phyloP scores from a whole-genome alignment of 345 rosid genomes.

The Clarkia xantiana region DNA sequence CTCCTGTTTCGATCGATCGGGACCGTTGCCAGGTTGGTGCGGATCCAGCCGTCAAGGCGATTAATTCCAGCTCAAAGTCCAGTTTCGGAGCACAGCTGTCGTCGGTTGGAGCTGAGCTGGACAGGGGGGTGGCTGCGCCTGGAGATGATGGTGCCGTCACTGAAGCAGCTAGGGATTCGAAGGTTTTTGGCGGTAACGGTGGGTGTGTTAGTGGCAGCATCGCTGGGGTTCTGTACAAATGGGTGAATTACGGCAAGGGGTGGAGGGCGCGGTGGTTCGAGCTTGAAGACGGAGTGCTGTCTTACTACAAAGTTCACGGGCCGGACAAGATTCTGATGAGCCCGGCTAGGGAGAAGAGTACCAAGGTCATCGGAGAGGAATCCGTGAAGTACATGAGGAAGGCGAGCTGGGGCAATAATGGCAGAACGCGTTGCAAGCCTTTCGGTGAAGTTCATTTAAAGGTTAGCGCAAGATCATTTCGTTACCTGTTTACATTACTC shows the following conservation, averaged over 20 bases:
- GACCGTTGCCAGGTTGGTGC: conserved; percentile 46
- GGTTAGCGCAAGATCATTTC: conserved; percentile 27
- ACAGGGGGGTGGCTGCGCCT: conserved; percentile 9
- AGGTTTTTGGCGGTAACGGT: conserved; percentile 26
- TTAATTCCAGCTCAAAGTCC: conserved; percentile 35
- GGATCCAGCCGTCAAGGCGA: conserved; percentile 19
- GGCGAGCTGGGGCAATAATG: conserved; percentile 37
- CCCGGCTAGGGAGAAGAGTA: conserved; percentile 46
- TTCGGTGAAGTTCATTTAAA: conserved; percentile 87
- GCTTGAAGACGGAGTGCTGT: conserved; percentile 71
- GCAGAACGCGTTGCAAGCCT: conserved; percentile 52
- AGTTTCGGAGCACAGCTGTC: conserved; percentile 52
- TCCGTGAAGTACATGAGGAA: conserved; percentile 67
- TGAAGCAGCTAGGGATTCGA: conserved; percentile 28
- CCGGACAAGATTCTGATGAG: conserved; percentile 71
- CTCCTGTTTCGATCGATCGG: conserved; percentile 90
- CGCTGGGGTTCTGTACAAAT: conserved; percentile 75
- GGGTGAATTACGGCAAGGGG: conserved; percentile 96
- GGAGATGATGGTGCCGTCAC: conserved; percentile 11
- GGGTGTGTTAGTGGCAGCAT: conserved; percentile 22
- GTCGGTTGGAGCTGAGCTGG: conserved; percentile 30
- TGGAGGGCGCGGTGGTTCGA: conserved; percentile 89
- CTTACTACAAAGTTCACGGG: conserved; percentile 84
- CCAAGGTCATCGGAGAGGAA: conserved; percentile 71
- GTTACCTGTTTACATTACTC: neutral